A percentile compares a stretch with the other conserved stretches of the same genome.
Evolutionary conservation across 2,329 filamentous ascomycete species (phyloP).

Genomic region (Graphium sp.): DNA sequence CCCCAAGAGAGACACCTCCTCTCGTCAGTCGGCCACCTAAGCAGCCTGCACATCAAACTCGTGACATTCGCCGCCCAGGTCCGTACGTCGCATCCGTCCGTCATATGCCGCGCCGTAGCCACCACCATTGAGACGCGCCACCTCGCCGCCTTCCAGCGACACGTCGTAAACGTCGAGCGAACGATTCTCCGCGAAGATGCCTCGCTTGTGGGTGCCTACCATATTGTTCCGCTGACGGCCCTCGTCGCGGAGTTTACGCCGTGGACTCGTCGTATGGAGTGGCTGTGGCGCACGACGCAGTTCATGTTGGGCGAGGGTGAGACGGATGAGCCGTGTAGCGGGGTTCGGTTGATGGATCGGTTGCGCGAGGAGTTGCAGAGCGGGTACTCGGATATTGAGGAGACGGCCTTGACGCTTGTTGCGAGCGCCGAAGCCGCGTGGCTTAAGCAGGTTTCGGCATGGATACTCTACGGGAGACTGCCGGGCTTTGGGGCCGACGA

Average conservation of each 20-base stretch:
- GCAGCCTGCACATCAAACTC: slow-evolving; percentile 59
- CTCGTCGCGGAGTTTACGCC: slow-evolving; percentile 73
- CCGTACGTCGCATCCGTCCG: slow-evolving; percentile 54
- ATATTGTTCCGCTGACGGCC: slow-evolving; percentile 79
- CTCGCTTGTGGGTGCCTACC: slow-evolving; percentile 71
- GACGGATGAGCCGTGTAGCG: slow-evolving; percentile 32
- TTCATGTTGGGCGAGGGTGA: slow-evolving; percentile 40
- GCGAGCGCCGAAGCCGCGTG: slow-evolving; percentile 72
- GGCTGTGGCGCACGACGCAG: slow-evolving; percentile 59
- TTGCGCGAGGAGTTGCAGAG: slow-evolving; percentile 65
- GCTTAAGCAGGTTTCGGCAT: slow-evolving; percentile 79
- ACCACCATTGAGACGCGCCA: slow-evolving; percentile 60
- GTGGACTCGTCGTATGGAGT: slow-evolving; percentile 73
- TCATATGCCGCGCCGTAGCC: slow-evolving; percentile 76
- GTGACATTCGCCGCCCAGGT: slow-evolving; percentile 50
- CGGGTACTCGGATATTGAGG: slow-evolving; percentile 74
- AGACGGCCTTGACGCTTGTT: slow-evolving; percentile 56
- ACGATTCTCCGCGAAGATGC: slow-evolving; percentile 63
- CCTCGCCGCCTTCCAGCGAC: slow-evolving; percentile 64
- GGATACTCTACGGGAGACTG: slow-evolving; percentile 77
- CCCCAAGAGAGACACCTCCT: slow-evolving; percentile 74
- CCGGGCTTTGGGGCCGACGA: slow-evolving; percentile 65
- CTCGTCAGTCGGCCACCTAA: slow-evolving; percentile 58
- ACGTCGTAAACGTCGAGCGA: slow-evolving; percentile 71
- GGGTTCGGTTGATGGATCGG: slow-evolving; percentile 60